A percentile compares a stretch with the other conserved stretches of the same genome.
Conservation (phyloP, 306 rosid genomes). For the Prinsepia uniflora region DNA sequence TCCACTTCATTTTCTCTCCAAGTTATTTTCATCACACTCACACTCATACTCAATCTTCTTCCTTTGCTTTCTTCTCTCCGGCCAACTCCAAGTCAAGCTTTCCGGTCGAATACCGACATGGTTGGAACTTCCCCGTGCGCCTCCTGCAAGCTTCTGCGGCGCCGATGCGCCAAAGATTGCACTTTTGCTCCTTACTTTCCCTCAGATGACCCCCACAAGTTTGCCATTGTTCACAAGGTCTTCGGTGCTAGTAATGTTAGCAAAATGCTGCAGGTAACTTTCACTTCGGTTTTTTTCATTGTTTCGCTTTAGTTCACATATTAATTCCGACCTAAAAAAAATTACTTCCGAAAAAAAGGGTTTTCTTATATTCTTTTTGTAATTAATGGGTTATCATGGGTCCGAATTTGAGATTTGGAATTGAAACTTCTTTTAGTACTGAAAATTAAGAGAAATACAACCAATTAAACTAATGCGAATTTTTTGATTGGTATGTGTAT, state of each 20-base stretch:
- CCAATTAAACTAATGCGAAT: neutral
- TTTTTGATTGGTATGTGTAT: neutral
- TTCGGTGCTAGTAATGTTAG: conserved; percentile 96
- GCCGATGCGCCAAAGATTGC: conserved; percentile 82
- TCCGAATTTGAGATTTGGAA: neutral
- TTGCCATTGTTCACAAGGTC: conserved; percentile 88
- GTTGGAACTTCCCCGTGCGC: conserved; percentile 87
- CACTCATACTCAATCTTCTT: neutral
- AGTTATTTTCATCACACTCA: neutral
- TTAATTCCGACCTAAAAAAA: no score
- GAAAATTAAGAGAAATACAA: neutral
- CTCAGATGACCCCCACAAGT: conserved; percentile 80
- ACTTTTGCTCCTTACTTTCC: conserved; percentile 86
- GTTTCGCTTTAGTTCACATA: no score
- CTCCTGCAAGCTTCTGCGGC: conserved; percentile 85
- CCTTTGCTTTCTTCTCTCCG: neutral
- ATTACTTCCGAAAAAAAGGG: no score
- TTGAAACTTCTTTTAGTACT: neutral
- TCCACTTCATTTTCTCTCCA: conserved; percentile 16
- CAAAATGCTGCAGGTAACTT: conserved; percentile 79
- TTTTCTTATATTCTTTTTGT: neutral
- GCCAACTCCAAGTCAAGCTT: neutral
- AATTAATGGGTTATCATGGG: neutral
- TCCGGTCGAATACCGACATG: conserved; percentile 16
- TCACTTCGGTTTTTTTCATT: no score